A percentile compares a stretch with the other conserved stretches of the same genome.
phyloP scores from a whole-genome alignment of 768 basidiomycete genomes.

The Lentinula edodes region DNA sequence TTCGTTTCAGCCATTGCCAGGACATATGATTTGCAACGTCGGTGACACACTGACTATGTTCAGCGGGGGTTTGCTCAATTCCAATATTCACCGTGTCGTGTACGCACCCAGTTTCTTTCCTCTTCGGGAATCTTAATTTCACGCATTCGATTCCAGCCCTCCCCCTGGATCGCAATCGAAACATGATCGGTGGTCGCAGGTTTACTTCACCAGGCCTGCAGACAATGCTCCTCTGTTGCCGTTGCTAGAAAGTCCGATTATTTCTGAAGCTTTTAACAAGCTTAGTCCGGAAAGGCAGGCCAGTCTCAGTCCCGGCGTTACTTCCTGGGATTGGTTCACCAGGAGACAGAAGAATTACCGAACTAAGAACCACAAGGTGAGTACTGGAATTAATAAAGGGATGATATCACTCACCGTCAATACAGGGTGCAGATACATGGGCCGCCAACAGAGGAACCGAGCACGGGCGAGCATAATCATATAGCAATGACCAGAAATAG shows the following conservation, averaged over 20 bases:
- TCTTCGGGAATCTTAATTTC: not conserved
- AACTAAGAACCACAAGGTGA: conserved; percentile 36
- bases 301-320: conserved; percentile 26
- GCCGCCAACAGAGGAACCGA: conserved; percentile 42
- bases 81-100: conserved; percentile 62
- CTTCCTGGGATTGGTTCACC: conserved; percentile 38
- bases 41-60: conserved; percentile 60
- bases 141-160: conserved; percentile 31
- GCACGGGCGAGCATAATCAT: conserved; percentile 6
- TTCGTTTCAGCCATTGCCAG: conserved; percentile 47
- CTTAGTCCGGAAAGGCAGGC: conserved; percentile 26
- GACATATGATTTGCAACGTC: conserved; percentile 55
- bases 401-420: not conserved
- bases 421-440: conserved; percentile 41
- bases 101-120: conserved; percentile 19
- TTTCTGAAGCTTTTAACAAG: conserved; percentile 36
- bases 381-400: conserved; percentile 5
- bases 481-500: not conserved
- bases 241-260: conserved; percentile 41
- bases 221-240: conserved; percentile 46
- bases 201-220: conserved; percentile 62
- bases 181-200: conserved; percentile 58
- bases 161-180: conserved; percentile 53
- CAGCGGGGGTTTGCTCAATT: conserved; percentile 59
- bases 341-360: conserved; percentile 40